Evolutionary conservation across 2,329 filamentous ascomycete species (phyloP), one percentile per base, ranked within the genome.

Genomic region (Cordyceps militaris): DNA sequence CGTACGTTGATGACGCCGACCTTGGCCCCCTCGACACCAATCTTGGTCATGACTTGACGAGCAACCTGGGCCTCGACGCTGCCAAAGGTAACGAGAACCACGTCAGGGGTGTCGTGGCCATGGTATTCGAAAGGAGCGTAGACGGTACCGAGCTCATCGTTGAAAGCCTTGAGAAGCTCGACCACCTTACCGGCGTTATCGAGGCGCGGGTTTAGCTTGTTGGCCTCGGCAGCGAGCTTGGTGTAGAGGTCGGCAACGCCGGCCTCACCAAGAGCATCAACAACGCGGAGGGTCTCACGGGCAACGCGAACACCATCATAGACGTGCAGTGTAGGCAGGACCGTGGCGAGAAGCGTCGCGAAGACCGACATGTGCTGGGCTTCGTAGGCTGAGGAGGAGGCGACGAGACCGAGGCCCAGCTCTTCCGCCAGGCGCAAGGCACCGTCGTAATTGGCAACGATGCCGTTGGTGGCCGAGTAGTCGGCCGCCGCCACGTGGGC

Each of bases 311-410:
- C 84, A 60, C 91, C 92, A 69, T 96, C 91, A 69, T 94, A 96
- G 64, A 91, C 84, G 71, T 96, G 91, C 28, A 96, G 79, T 0
- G 88, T 89, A n/a, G 91, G 91, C 28, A 93, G 71, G 14, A 94
- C 76, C 47, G 83, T 85, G 21, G 91, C 88, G 61, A 96, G 77
- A 24, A 96, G 75, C 3, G 91, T 96, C 1, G 91, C 84, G 66
- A 96, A 86, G n/a, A 96, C 76, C 8, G 91, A 83, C 88, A 96
- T 96, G 75, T 99, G 94, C 79, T 99, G 94, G 50, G 88, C 82
- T 76, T 99, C 94, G 65, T 95, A 92, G 30, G 89, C 85, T 30
- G 91, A 96, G 55, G 85, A 84, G 70, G 91, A 96, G 62, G 89
- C 83, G 48, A 99, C 84, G 43, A 99, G 80, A 48, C 87, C 92